These are phyloP conservation scores for Suhomyces kunorum DNA, from an alignment of 1,139 yeast species.

Conservation along the genomic window DNA sequence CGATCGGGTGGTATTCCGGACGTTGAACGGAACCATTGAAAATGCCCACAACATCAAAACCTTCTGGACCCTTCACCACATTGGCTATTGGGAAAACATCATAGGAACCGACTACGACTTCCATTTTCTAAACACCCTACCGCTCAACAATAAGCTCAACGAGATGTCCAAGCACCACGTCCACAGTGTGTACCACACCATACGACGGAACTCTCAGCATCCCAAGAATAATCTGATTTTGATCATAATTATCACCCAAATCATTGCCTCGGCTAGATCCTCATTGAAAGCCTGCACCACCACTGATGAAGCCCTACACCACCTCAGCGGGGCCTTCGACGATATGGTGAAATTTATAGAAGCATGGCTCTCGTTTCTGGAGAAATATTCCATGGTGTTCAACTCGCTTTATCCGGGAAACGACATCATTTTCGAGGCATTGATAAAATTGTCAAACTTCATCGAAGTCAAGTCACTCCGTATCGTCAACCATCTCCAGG, in stretches of 20 bases:
- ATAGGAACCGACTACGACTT: constrained; percentile 20
- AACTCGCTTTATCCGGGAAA: constrained; percentile 37
- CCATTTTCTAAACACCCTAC: constrained; percentile 23
- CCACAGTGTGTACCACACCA: constrained; percentile 15
- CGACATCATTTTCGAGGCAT: constrained; percentile 31
- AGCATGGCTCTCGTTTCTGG: constrained; percentile 32
- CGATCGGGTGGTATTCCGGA: constrained; percentile 15
- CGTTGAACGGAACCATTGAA: constrained; percentile 21
- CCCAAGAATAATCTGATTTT: constrained; percentile 28
- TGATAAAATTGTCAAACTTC: constrained; percentile 18
- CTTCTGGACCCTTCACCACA: constrained; percentile 33
- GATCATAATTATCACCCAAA: constrained; percentile 17
- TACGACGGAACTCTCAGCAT: constrained; percentile 25
- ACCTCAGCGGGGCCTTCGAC: constrained; percentile 15
- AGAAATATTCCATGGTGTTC: constrained; percentile 24
- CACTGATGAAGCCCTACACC: constrained; percentile 14
- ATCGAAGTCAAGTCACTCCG: constrained; percentile 9
- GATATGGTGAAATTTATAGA: constrained; percentile 18
- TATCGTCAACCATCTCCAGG: constrained; percentile 5
- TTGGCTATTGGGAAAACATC: constrained; percentile 37
- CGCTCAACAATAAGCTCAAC: constrained; percentile 17
- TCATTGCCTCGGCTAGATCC: constrained; percentile 11
- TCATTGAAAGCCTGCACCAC: constrained; percentile 1
- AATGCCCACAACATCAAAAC: constrained; percentile 14
- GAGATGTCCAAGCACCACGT: constrained; percentile 1